Evolutionary conservation across 352 stramenopile genomes (phyloP).

Genomic region (Pythium dissimile): DNA sequence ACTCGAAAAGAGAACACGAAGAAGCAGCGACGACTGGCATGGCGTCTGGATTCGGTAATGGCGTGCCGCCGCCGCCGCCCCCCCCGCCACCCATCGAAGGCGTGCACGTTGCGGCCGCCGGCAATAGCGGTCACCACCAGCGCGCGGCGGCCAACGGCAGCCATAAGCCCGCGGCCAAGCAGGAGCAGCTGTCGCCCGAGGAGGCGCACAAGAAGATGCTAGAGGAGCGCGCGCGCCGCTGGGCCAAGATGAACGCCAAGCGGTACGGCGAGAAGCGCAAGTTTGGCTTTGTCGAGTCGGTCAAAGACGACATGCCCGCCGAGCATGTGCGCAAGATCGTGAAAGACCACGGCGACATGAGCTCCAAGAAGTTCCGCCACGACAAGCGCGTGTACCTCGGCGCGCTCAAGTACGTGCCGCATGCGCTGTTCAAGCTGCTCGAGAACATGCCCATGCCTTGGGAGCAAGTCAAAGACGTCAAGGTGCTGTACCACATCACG

Average conservation of each 20-base stretch:
- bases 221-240: conserved; percentile 79
- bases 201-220: conserved; percentile 59
- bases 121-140: background rate
- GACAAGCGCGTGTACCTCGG: conserved; percentile 99
- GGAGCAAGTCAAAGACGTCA: conserved; percentile 99
- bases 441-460: conserved; percentile 99
- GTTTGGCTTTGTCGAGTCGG: conserved; percentile 91
- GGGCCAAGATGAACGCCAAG: conserved; percentile 91
- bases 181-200: conserved; percentile 30
- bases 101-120: conserved; percentile 12
- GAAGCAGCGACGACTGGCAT: background rate
- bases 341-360: conserved; percentile 99
- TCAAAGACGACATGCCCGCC: conserved; percentile 90
- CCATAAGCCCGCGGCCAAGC: conserved; percentile 6
- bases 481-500: conserved; percentile 99
- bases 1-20: background rate
- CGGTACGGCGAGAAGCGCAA: conserved; percentile 93
- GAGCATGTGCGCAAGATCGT: conserved; percentile 99
- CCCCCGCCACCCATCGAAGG: conserved; percentile 26
- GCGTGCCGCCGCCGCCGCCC: conserved; percentile 18
- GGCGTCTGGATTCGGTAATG: conserved; percentile 17
- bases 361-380: conserved; percentile 98
- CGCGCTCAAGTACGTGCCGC: conserved; percentile 99
- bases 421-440: conserved; percentile 99
- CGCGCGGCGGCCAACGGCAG: background rate